Evolutionary conservation across 768 basidiomycete genomes (phyloP).

Genomic region (Lanmaoa rubissima): DNA sequence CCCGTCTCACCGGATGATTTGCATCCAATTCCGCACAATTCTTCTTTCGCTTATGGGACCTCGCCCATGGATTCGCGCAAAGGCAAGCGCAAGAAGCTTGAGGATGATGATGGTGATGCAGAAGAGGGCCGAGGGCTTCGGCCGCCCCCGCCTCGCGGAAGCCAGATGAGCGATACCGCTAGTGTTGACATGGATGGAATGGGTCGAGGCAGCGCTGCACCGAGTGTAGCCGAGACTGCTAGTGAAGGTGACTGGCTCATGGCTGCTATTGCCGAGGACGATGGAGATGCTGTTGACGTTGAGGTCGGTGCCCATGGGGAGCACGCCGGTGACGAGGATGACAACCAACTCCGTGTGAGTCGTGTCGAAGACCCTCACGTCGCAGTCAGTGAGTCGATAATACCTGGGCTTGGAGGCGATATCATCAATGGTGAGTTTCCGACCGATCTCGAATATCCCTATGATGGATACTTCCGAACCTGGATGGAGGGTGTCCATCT

Average conservation of each 20-base stretch:
- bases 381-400: constrained; percentile 32
- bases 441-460: constrained; percentile 30
- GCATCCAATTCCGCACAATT: constrained; percentile 66
- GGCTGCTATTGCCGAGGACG: constrained; percentile 80
- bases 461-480: constrained; percentile 48
- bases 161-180: constrained; percentile 50
- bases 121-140: constrained; percentile 64
- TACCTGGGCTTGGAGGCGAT: constrained; percentile 33
- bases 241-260: constrained; percentile 88
- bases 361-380: constrained; percentile 39
- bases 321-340: constrained; percentile 45
- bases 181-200: constrained; percentile 57
- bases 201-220: constrained; percentile 60
- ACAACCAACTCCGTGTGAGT: constrained; percentile 44
- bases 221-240: constrained; percentile 56
- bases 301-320: constrained; percentile 56
- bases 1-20: constrained; percentile 82
- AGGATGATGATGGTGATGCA: constrained; percentile 81
- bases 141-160: constrained; percentile 54
- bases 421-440: constrained; percentile 54
- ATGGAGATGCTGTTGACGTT: constrained; percentile 53
- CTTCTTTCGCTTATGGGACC: constrained; percentile 38
- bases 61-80: constrained; percentile 61
- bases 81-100: constrained; percentile 86
- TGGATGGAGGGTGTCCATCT: constrained; percentile 42